Evolutionary conservation across 2,329 filamentous ascomycete species (phyloP).

Genomic region (Teratosphaeria epicoccoides): DNA sequence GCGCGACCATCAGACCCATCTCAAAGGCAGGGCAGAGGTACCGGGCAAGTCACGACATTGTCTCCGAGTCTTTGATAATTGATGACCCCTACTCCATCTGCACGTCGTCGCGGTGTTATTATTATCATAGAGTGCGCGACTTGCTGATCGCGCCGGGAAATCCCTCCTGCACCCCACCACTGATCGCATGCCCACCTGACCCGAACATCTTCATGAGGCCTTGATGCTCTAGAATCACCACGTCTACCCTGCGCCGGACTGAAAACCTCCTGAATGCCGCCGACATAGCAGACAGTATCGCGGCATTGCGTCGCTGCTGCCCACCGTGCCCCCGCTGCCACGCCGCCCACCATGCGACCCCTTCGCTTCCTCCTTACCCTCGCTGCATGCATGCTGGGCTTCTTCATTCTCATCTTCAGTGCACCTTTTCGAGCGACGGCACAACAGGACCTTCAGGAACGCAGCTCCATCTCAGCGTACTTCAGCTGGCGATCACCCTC

Average conservation of each 20-base stretch:
- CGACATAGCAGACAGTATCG: background rate
- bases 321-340: background rate
- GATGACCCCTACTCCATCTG: too few relatives aligned
- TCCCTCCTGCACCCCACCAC: background rate
- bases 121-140: too few relatives aligned
- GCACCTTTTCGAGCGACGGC: slow-evolving; percentile 17
- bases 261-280: background rate
- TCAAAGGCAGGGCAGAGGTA: too few relatives aligned
- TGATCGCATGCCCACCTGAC: background rate
- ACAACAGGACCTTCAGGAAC: slow-evolving; percentile 18
- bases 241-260: background rate
- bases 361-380: slow-evolving; percentile 34
- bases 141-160: background rate
- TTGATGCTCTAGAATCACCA: background rate
- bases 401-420: slow-evolving; percentile 35
- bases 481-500: slow-evolving; percentile 51
- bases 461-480: slow-evolving; percentile 29
- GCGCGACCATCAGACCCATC: too few relatives aligned
- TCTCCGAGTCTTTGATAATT: too few relatives aligned
- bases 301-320: background rate
- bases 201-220: background rate
- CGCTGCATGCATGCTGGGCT: slow-evolving; percentile 31
- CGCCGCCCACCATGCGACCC: slow-evolving; percentile 27
- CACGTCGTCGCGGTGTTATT: too few relatives aligned
- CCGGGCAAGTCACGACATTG: too few relatives aligned